Evolutionary conservation across 495 filamentous ascomycete species (phyloP).

Genomic region (Penicillium fimorum): DNA sequence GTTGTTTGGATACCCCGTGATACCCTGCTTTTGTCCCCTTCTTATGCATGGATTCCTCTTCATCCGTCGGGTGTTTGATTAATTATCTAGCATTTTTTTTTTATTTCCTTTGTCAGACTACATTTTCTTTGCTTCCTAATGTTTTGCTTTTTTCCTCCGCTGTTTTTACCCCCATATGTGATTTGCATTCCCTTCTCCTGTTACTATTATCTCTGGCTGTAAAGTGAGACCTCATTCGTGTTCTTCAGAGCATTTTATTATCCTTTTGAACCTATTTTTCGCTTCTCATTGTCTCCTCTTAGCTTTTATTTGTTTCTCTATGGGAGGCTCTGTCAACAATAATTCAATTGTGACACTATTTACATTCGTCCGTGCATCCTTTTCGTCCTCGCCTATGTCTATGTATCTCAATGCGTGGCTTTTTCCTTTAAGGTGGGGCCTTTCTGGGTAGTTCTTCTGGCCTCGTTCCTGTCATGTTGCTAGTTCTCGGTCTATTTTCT

Average conservation of each 20-base stretch:
- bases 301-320: conserved; percentile 25
- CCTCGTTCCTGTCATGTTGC: background rate
- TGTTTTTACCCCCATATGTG: conserved; percentile 12
- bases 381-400: background rate
- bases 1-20: conserved; percentile 48
- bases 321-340: conserved; percentile 23
- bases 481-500: conserved; percentile 2
- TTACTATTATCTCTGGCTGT: conserved; percentile 45
- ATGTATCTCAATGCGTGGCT: conserved; percentile 5
- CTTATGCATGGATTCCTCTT: conserved; percentile 40
- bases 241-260: conserved; percentile 23
- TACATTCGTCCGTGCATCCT: conserved; percentile 6
- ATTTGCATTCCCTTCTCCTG: conserved; percentile 33
- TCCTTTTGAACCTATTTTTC: conserved; percentile 2
- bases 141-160: conserved; percentile 21
- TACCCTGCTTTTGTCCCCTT: conserved; percentile 46
- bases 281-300: background rate
- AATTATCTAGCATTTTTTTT: conserved; percentile 38
- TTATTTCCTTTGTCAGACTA: conserved; percentile 37
- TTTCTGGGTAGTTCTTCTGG: conserved; percentile 1
- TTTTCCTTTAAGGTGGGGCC: background rate
- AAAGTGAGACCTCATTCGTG: conserved; percentile 33
- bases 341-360: conserved; percentile 27
- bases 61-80: conserved; percentile 30
- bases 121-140: conserved; percentile 37